Evolutionary conservation across 129 eudicot species (phyloP).

Genomic region (Flaveria trinervia): DNA sequence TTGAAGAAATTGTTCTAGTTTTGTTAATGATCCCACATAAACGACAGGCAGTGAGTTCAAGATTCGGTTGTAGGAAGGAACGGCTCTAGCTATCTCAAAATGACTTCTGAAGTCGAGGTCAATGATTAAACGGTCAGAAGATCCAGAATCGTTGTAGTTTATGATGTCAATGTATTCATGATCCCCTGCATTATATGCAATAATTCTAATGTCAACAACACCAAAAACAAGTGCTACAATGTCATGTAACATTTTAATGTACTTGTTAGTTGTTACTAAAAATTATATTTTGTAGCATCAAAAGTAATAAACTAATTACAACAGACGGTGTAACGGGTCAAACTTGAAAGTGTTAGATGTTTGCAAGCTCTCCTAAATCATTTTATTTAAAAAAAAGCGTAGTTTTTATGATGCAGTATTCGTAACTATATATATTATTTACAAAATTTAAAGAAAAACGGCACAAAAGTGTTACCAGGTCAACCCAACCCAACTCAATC

Average conservation of each 20-base stretch:
- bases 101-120: conserved; percentile 90
- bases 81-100: conserved; percentile 95
- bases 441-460: too few species aligned
- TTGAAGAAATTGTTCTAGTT: conserved; percentile 67
- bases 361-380: too few species aligned
- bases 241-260: neutral
- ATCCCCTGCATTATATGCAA: conserved; percentile 57
- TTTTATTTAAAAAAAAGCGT: too few species aligned
- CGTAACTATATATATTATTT: too few species aligned
- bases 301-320: too few species aligned
- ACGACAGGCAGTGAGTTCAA: conserved; percentile 66
- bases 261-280: neutral
- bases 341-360: too few species aligned
- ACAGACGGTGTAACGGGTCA: too few species aligned
- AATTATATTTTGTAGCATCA: neutral
- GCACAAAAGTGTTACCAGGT: too few species aligned
- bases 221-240: neutral
- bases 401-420: too few species aligned
- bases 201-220: conserved; percentile 13
- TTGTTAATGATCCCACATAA: conserved; percentile 71
- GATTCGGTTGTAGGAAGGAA: conserved; percentile 63
- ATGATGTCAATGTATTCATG: conserved; percentile 83
- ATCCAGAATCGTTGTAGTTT: conserved; percentile 43
- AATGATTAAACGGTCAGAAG: conserved; percentile 60
- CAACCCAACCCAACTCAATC: neutral